A percentile compares a stretch with the other conserved stretches of the same genome.
These are phyloP conservation scores for Aethionema arabicum DNA, from an alignment of 345 rosid genomes.

Conservation along the genomic window DNA sequence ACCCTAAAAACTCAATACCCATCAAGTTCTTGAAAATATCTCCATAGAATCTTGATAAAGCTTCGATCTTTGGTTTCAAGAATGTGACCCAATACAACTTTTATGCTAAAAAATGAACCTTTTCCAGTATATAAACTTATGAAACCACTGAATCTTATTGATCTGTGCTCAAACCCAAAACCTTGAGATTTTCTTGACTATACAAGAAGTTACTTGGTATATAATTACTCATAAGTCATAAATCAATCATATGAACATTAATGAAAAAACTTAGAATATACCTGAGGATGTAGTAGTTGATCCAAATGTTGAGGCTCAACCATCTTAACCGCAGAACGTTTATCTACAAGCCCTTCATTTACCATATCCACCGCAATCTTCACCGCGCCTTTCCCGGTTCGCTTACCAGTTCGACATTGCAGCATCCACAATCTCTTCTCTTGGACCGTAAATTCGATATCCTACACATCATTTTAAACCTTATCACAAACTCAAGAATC, in stretches of 20 bases:
- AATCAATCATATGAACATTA: background rate
- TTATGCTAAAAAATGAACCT: background rate
- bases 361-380: constrained; percentile 96
- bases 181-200: too few species aligned
- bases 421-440: constrained; percentile 95
- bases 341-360: constrained; percentile 74
- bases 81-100: background rate
- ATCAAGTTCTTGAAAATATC: too few species aligned
- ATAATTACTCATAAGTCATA: background rate
- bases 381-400: constrained; percentile 87
- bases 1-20: background rate
- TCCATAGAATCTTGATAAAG: background rate
- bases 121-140: background rate
- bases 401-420: constrained; percentile 90
- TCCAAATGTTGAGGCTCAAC: constrained; percentile 90
- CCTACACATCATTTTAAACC: constrained; percentile 44
- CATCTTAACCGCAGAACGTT: constrained; percentile 59
- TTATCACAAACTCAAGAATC: background rate
- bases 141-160: too few species aligned
- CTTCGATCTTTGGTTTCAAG: background rate
- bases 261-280: constrained; percentile 20
- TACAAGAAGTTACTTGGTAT: too few species aligned
- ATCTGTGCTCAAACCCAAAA: too few species aligned
- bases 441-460: constrained; percentile 95
- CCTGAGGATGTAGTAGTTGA: constrained; percentile 97